Conservation (phyloP, 495 filamentous ascomycete genomes). For the Xylaria grammica region DNA sequence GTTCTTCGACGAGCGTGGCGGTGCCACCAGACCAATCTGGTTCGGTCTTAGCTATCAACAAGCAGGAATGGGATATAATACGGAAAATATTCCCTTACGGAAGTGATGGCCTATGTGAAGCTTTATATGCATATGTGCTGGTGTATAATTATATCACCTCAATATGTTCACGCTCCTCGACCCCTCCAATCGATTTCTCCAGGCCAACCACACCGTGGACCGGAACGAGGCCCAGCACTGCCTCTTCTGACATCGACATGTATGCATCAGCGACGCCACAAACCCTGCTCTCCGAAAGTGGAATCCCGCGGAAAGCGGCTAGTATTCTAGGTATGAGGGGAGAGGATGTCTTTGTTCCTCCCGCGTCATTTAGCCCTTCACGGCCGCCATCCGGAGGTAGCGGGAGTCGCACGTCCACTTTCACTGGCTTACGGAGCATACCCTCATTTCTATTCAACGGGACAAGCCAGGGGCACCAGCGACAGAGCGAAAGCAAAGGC, state of each 20-base stretch:
- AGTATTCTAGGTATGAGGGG: slow-evolving; percentile 45
- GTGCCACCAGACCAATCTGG: slow-evolving; percentile 23
- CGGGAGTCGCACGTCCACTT: slow-evolving; percentile 4
- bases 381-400: slow-evolving; percentile 13
- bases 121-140: slow-evolving; percentile 68
- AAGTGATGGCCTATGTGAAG: slow-evolving; percentile 60
- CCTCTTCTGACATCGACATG: slow-evolving; percentile 1
- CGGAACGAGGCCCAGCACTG: neutral
- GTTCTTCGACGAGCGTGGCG: slow-evolving; percentile 7
- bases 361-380: neutral
- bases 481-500: slow-evolving; percentile 13
- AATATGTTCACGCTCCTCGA: slow-evolving; percentile 38
- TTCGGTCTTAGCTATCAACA: neutral
- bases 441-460: slow-evolving; percentile 14
- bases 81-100: slow-evolving; percentile 62
- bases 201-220: slow-evolving; percentile 28
- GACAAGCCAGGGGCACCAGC: slow-evolving; percentile 7
- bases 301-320: slow-evolving; percentile 47
- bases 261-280: slow-evolving; percentile 5
- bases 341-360: slow-evolving; percentile 2
- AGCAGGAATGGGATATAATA: slow-evolving; percentile 53
- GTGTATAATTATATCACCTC: slow-evolving; percentile 66
- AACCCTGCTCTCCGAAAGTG: slow-evolving; percentile 25
- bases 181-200: slow-evolving; percentile 24
- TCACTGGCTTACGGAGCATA: slow-evolving; percentile 5